Percentiles rank a stretch among this genome's conserved stretches.
Conservation (phyloP, 169 alveolate genomes). For the Plasmodium inui region DNA sequence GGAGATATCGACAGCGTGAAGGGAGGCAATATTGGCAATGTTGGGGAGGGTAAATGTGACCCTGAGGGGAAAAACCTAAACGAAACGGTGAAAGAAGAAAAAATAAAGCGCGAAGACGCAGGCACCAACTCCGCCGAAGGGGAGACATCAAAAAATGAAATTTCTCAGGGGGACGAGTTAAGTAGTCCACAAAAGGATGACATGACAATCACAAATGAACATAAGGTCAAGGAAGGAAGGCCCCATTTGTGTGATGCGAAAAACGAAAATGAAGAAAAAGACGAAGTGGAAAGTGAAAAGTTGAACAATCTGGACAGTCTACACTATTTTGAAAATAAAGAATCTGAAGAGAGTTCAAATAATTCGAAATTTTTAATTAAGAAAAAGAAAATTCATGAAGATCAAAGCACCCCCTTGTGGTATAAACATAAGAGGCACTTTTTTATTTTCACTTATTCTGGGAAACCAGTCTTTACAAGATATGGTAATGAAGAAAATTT, state of each 20-base stretch:
- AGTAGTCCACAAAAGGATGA: neutral
- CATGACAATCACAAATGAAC: neutral
- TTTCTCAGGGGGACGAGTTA: neutral
- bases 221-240: neutral
- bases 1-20: neutral
- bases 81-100: neutral
- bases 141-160: neutral
- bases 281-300: conserved; percentile 23
- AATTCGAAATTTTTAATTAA: conserved; percentile 54
- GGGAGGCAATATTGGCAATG: neutral
- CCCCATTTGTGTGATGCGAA: neutral
- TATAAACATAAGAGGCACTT: conserved; percentile 85
- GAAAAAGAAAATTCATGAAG: conserved; percentile 71
- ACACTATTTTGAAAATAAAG: conserved; percentile 34
- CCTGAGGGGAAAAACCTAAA: neutral
- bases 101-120: neutral
- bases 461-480: conserved; percentile 89
- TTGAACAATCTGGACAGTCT: conserved; percentile 15
- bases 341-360: conserved; percentile 29
- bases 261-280: conserved; percentile 7
- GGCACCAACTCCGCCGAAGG: neutral
- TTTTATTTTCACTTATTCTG: conserved; percentile 87
- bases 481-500: conserved; percentile 85
- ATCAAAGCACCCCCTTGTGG: conserved; percentile 78
- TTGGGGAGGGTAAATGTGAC: neutral